These are phyloP conservation scores for Phytophthora brassicae DNA, from an alignment of 352 stramenopile genomes.

Conservation along the genomic window DNA sequence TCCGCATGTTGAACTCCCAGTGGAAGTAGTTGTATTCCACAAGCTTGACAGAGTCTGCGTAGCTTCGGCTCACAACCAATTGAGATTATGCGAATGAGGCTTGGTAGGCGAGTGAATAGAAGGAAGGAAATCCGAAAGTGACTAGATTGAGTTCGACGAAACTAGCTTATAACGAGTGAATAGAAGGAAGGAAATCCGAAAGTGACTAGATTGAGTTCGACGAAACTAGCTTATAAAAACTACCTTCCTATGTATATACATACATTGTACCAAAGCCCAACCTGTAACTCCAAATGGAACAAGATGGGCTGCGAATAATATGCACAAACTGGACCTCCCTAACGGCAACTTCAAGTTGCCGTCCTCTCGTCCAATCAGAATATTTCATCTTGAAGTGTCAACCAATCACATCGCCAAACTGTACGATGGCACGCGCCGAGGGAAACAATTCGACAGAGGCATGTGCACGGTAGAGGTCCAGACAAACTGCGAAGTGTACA, in stretches of 20 bases:
- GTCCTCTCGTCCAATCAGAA: not conserved
- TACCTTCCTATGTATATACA: not conserved
- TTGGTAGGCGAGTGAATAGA: not conserved
- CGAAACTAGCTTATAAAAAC: too few relatives aligned
- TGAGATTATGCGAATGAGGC: not conserved
- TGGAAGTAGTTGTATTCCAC: constrained; percentile 7
- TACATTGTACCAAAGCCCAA: not conserved
- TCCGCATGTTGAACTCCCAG: constrained; percentile 12
- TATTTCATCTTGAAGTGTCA: not conserved
- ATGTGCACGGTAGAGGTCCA: not conserved
- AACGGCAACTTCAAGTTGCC: not conserved
- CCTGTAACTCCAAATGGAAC: not conserved
- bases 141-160: not conserved
- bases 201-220: too few relatives aligned
- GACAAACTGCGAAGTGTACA: too few relatives aligned
- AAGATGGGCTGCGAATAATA: not conserved
- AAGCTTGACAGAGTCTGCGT: constrained; percentile 7
- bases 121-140: constrained; percentile 1
- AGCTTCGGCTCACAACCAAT: constrained; percentile 18
- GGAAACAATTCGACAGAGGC: not conserved
- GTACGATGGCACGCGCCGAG: not conserved
- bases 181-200: not conserved
- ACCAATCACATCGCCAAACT: not conserved
- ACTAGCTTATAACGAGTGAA: too few relatives aligned
- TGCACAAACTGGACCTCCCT: not conserved